These are phyloP conservation scores for Xylariaceae sp. DNA, from an alignment of 2,329 filamentous ascomycete genomes.

Conservation along the genomic window DNA sequence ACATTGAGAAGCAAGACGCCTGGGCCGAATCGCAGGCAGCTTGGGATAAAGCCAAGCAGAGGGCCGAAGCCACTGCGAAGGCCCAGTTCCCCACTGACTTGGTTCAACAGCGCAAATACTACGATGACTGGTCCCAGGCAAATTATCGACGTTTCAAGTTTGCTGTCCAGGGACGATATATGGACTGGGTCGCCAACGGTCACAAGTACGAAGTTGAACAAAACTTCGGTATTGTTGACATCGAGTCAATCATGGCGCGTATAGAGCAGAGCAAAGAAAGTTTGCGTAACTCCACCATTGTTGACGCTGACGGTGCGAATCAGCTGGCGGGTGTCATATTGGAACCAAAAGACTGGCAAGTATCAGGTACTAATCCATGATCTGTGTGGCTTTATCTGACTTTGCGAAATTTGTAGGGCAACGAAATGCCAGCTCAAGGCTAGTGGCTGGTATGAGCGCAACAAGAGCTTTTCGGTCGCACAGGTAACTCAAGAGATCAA, in stretches of 20 bases:
- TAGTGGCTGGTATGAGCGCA: too few relatives aligned
- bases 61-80: neutral
- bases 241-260: neutral
- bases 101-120: neutral
- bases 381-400: neutral
- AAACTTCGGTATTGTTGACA: neutral
- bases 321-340: neutral
- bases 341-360: neutral
- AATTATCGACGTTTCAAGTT: neutral
- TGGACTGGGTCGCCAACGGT: conserved; percentile 1
- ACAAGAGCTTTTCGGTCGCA: too few relatives aligned
- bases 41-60: neutral
- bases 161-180: neutral
- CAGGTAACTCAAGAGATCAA: too few relatives aligned
- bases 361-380: too few relatives aligned
- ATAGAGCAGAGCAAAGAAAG: neutral
- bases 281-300: neutral
- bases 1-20: neutral
- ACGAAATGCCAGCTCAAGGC: too few relatives aligned
- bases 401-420: neutral
- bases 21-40: neutral
- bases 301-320: neutral
- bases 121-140: neutral
- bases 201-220: conserved; percentile 1
- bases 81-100: neutral